Base-by-base conservation (phyloP, 2,329 filamentous ascomycete genomes). In the Neofusicoccum parvum region DNA sequence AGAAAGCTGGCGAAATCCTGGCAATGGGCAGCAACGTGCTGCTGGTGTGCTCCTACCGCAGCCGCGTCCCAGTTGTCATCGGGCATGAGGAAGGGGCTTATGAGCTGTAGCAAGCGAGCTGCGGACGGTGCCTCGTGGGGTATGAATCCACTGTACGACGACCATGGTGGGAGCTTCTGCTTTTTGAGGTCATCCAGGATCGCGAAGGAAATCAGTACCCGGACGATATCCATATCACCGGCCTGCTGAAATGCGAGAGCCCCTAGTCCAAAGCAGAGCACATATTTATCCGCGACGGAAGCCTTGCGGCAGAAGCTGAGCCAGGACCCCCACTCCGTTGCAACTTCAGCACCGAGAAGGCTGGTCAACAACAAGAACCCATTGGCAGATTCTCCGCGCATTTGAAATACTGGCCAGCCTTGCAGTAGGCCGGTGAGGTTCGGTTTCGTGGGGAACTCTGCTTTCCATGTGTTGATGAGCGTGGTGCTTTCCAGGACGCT, bases 211-310 rank as follows among this genome's bases (percentile, higher is more conserved):
- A 81, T 73, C 2, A 88, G 68, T 0, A 79, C 73, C 49, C 78
- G 75, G 1, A 87, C 51, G 0, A 82, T 49, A 0, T 71, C 68
- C 70, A 83, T 78, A 23, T 83, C 72, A 1, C 73, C 71, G 23
- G 74, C 68, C 0, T 72, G 39, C 0, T 75, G 70, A 66, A 82
- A 87, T 0, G 80, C 75, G n/a, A 87, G 70, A 0, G 78, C 69
- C 0, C 76, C 78, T 7, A 85, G 74, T 0, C 81, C 66, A 62
- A 85, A 86, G 73, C 83, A 82, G n/a, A 85, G 68, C 4, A 62
- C 68, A 58, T 76, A 79, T n/a, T 66, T 70, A 32, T 80, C 74
- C 15, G 71, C 32, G 3, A 12, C 32, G 1, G 60, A 65, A 1
- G 71, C 69, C 0, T 70, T 48, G 23, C 74, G 70, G 46, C 79